A percentile compares a stretch with the other conserved stretches of the same genome.
These are phyloP conservation scores for Tylopilus sp. DNA, from an alignment of 768 basidiomycete genomes.

Conservation along the genomic window DNA sequence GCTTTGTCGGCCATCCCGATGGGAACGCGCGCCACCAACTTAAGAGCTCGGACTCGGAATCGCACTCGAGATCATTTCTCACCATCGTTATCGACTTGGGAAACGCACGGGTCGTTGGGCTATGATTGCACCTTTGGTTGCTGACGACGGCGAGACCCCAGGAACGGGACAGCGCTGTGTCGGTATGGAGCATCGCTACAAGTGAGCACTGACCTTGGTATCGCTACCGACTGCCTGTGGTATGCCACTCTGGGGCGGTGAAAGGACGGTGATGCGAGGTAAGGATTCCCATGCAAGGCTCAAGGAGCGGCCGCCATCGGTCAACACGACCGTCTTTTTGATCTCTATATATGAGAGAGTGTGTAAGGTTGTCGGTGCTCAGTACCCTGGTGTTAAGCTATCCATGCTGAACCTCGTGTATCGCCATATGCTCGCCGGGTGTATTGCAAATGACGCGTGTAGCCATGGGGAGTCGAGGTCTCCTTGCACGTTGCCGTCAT, in stretches of 20 bases:
- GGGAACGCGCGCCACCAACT: neutral
- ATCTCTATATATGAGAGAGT: neutral
- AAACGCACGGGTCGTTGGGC: neutral
- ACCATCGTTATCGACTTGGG: neutral
- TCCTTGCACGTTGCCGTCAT: too few relatives aligned
- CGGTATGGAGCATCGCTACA: neutral
- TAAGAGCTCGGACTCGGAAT: neutral
- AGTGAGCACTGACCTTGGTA: neutral
- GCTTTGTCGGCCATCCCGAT: neutral
- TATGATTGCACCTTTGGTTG: neutral
- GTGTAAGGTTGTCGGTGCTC: neutral
- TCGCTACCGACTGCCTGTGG: neutral
- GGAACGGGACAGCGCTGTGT: neutral
- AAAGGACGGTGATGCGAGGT: neutral
- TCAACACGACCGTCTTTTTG: neutral
- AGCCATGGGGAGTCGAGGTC: too few relatives aligned
- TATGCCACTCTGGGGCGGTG: neutral
- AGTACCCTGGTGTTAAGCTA: neutral
- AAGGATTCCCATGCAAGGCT: neutral
- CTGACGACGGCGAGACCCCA: neutral
- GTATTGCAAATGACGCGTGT: neutral
- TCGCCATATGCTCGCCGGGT: neutral
- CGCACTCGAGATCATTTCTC: neutral
- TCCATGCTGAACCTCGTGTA: neutral
- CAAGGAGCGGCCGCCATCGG: neutral